A percentile compares a stretch with the other conserved stretches of the same genome.
phyloP scores from a whole-genome alignment of 345 rosid genomes.

The Aethionema arabicum region DNA sequence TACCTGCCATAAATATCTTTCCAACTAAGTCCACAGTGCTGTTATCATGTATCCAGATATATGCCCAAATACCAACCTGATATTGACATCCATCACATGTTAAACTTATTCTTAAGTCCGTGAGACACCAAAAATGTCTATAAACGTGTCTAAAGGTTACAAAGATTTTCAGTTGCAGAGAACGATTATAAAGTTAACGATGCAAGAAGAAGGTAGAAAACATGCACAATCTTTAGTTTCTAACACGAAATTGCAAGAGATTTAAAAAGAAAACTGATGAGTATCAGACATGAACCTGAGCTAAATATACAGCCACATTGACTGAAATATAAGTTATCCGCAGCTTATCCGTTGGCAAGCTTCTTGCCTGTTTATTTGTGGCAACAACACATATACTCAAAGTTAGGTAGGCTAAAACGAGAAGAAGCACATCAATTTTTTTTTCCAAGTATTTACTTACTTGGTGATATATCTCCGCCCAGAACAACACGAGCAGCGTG shows the following conservation, averaged over 20 bases:
- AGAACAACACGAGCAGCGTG: constrained; percentile 87
- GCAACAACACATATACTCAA: constrained; percentile 27
- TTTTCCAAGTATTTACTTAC: constrained; percentile 38
- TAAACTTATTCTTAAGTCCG: neutral
- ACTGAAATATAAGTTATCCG: constrained; percentile 56
- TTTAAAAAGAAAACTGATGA: neutral
- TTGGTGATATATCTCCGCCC: constrained; percentile 99
- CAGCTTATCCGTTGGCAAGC: constrained; percentile 92
- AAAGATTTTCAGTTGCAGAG: constrained; percentile 15
- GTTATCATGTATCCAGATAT: constrained; percentile 83
- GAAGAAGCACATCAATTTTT: neutral
- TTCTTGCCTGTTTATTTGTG: constrained; percentile 71
- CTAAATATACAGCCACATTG: constrained; percentile 61
- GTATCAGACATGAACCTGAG: constrained; percentile 60
- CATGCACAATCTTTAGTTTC: constrained; percentile 10
- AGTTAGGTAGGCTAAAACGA: constrained; percentile 12
- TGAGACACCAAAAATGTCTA: neutral
- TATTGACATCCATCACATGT: constrained; percentile 23
- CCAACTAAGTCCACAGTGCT: constrained; percentile 67
- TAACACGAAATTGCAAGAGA: neutral
- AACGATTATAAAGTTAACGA: constrained; percentile 10
- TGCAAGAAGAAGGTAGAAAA: neutral
- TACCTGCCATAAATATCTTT: constrained; percentile 88
- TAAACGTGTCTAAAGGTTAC: neutral
- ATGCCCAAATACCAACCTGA: constrained; percentile 87